Conservation (phyloP, 257 asterid species). For the Cordia subcordata region DNA sequence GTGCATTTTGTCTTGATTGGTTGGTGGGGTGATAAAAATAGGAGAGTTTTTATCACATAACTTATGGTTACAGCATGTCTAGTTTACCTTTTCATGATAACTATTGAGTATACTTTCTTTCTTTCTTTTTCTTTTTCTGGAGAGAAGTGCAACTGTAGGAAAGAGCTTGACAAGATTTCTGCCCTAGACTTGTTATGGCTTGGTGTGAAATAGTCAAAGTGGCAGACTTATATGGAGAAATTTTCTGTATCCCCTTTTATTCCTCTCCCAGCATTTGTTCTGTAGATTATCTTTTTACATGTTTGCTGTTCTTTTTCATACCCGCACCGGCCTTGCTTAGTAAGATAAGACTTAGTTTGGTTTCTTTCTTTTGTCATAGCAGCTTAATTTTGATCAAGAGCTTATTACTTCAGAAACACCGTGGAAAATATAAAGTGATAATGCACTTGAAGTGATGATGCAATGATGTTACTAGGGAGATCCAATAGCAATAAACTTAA, state of each 20-base stretch:
- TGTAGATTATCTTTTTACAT: no score
- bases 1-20: conserved; percentile 14
- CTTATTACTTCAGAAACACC: no score
- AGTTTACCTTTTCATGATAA: background rate
- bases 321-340: no score
- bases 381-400: no score
- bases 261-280: background rate
- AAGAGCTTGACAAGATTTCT: background rate
- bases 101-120: no score
- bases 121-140: conserved; percentile 6
- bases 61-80: conserved; percentile 12
- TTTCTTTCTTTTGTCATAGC: no score
- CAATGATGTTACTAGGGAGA: no score
- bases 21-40: conserved; percentile 9
- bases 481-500: no score
- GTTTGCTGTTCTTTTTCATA: no score
- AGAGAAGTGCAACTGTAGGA: conserved; percentile 6
- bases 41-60: conserved; percentile 14
- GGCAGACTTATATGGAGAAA: background rate
- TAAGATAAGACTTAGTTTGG: no score
- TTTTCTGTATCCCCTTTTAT: background rate
- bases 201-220: background rate
- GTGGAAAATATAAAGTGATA: no score
- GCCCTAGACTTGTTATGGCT: background rate
- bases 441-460: no score